Evolutionary conservation across 768 basidiomycete species (phyloP).

Genomic region (Kwoniella botswanensis): DNA sequence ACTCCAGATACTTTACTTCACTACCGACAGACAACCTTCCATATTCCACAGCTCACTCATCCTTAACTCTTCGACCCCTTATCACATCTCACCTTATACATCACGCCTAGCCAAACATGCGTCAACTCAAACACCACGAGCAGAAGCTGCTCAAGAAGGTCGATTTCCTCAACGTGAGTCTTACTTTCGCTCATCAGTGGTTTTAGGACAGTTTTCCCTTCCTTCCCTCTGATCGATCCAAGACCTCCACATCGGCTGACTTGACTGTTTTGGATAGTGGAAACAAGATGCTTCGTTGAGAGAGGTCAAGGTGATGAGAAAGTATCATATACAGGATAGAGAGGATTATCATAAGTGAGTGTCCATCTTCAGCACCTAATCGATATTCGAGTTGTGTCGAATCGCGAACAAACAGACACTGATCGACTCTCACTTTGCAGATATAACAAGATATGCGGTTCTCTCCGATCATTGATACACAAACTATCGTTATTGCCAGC

Average conservation of each 20-base stretch:
- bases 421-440: conserved; percentile 57
- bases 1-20: background rate
- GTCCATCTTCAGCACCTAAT: background rate
- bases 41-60: background rate
- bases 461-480: conserved; percentile 82
- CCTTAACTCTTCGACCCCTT: background rate
- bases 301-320: conserved; percentile 90
- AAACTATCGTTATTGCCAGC: conserved; percentile 83
- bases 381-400: background rate
- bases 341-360: conserved; percentile 90
- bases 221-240: conserved; percentile 6
- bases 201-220: conserved; percentile 20
- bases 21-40: too few species aligned
- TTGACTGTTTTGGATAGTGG: conserved; percentile 67
- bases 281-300: conserved; percentile 89
- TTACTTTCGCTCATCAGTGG: background rate
- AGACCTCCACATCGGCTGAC: conserved; percentile 6
- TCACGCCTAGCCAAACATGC: conserved; percentile 61
- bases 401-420: background rate
- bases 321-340: conserved; percentile 92
- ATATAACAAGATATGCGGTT: conserved; percentile 94
- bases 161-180: conserved; percentile 86
- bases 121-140: conserved; percentile 95
- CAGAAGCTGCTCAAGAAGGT: conserved; percentile 94
- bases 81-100: background rate